phyloP scores from a whole-genome alignment of 75 land plant species.

The Gnetum montanum region DNA sequence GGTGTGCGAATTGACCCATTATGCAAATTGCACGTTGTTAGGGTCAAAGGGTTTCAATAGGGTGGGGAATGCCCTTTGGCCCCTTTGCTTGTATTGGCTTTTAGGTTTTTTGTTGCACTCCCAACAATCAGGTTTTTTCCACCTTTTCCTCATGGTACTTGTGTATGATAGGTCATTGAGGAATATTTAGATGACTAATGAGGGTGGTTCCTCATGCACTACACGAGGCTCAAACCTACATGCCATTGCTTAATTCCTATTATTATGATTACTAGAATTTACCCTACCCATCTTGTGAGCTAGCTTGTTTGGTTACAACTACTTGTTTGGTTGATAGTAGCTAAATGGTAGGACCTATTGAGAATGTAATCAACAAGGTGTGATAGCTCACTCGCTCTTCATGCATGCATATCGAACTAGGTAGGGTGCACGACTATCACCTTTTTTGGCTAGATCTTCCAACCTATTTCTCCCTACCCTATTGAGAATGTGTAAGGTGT shows the following conservation, averaged over 20 bases:
- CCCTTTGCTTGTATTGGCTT: slow-evolving; percentile 14
- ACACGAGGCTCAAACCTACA: too few relatives aligned
- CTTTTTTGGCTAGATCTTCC: slow-evolving; percentile 23
- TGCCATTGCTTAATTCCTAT: too few relatives aligned
- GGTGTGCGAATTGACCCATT: slow-evolving; percentile 22
- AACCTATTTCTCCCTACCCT: slow-evolving; percentile 11
- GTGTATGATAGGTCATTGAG: slow-evolving; percentile 10
- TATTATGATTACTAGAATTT: too few relatives aligned
- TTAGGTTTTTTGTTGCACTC: slow-evolving; percentile 12
- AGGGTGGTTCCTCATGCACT: slow-evolving; percentile 7
- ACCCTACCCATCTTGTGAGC: too few relatives aligned
- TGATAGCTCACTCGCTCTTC: background rate
- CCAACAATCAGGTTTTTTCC: slow-evolving; percentile 3
- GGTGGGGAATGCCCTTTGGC: slow-evolving; percentile 3
- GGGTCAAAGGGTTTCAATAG: background rate
- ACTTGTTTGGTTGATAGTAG: too few relatives aligned
- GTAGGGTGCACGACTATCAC: slow-evolving; percentile 16
- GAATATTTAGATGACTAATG: slow-evolving; percentile 1
- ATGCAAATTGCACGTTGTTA: slow-evolving; percentile 18
- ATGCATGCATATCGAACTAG: slow-evolving; percentile 1
- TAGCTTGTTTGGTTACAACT: too few relatives aligned
- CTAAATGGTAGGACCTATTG: too few relatives aligned
- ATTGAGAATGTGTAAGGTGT: too few relatives aligned
- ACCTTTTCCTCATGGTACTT: slow-evolving; percentile 16
- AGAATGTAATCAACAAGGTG: too few relatives aligned